phyloP scores from a whole-genome alignment of 345 rosid genomes.

The Moringa oleifera region DNA sequence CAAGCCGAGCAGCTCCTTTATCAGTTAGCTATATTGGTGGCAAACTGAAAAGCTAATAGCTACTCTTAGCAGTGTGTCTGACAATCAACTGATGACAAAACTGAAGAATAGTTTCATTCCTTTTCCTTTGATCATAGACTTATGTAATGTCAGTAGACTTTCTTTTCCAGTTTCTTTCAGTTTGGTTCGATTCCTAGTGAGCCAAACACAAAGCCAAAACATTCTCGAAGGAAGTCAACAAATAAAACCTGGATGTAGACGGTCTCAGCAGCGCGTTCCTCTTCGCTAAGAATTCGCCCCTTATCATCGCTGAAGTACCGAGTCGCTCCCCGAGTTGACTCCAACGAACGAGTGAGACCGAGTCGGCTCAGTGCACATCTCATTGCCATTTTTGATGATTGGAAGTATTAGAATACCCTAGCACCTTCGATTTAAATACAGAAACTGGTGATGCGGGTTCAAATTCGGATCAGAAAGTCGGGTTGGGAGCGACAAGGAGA shows the following conservation, averaged over 20 bases:
- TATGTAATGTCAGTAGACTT: too few species aligned
- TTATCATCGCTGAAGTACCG: constrained; percentile 59
- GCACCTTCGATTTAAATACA: too few species aligned
- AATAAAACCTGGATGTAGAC: constrained; percentile 60
- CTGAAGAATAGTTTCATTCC: neutral
- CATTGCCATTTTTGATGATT: constrained; percentile 43
- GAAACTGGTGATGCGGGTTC: too few species aligned
- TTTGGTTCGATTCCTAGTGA: neutral
- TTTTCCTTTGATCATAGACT: neutral
- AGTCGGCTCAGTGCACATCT: constrained; percentile 35
- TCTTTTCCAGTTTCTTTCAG: neutral
- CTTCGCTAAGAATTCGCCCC: constrained; percentile 78
- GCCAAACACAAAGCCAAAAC: neutral
- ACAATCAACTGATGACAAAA: neutral
- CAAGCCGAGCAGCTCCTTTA: too few species aligned
- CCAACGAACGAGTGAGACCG: constrained; percentile 36
- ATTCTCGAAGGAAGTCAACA: neutral
- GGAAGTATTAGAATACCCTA: too few species aligned
- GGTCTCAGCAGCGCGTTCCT: constrained; percentile 78
- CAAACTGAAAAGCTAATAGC: too few species aligned
- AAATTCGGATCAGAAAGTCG: too few species aligned
- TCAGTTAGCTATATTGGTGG: too few species aligned
- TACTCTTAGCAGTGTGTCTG: too few species aligned
- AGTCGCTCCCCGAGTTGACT: constrained; percentile 42
- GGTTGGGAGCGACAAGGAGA: too few species aligned